Evolutionary conservation across 139 green algal species (phyloP), one percentile per base, ranked within the genome.

Genomic region (Nannochloris sp.): DNA sequence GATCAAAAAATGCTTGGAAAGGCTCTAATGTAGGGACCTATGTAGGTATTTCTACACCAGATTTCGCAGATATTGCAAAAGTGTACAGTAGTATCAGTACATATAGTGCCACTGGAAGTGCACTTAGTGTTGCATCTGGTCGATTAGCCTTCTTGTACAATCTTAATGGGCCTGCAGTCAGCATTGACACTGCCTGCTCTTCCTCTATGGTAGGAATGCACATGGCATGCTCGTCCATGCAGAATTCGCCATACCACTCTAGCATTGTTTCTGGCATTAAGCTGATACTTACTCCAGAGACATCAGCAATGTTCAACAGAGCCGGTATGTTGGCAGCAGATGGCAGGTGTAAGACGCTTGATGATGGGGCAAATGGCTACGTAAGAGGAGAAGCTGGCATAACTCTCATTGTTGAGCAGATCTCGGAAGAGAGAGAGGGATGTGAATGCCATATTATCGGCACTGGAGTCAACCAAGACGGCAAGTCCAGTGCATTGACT

Each of bases 391-490:
- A 93, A 57, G 83, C 78, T 5, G 66, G 76, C 0, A 76, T 65
- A 3, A 71, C 51, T 4, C 34, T 80, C 5, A 27, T 79, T 48
- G 36, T 73, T 25, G 15, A 44, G 44, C 43, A 37, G 29, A n/a
- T 25, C n/a, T 25, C 51, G 7, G 25, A 23, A 18, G 12, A 14
- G 8, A 25, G 23, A 10, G 7, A 23, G 60, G 27, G 27, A 29
- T 40, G 34, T 40, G 34, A 40, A 19, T 48, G 25, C 16, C 29
- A 49, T 62, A 4, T 19, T 21, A 15, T 48, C 29, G 66, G 27
- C 2, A 81, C 76, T 2, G 71, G 75, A 4, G 80, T 93, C 16
- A 89, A 90, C 61, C 87, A 95, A 69, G 88, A 93, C 63, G 88
- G 88, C 9, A 73, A 82, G 34, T 88, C 80, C 60, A 90, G 78